Percentiles rank a stretch among this genome's conserved stretches.
These are phyloP conservation scores for Alternaria gansuensis DNA, from an alignment of 2,329 filamentous ascomycete species.

Conservation along the genomic window DNA sequence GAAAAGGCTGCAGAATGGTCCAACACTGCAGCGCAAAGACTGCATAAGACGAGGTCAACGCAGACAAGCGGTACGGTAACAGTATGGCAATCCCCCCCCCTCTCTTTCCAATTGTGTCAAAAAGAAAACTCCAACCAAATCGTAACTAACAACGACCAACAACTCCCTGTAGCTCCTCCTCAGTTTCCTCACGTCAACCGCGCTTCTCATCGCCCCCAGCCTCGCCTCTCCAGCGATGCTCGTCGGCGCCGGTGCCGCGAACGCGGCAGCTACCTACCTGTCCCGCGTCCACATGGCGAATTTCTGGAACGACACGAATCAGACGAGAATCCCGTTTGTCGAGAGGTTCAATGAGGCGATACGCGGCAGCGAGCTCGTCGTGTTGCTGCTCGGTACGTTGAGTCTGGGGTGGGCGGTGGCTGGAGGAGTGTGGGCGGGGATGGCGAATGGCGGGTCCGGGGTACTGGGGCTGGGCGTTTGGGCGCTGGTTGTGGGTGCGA, in stretches of 20 bases:
- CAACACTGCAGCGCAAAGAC: constrained; percentile 41
- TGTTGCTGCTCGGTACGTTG: constrained; percentile 35
- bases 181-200: constrained; percentile 29
- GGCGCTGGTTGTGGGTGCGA: constrained; percentile 11
- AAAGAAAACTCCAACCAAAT: not conserved
- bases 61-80: constrained; percentile 46
- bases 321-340: constrained; percentile 48
- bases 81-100: constrained; percentile 28
- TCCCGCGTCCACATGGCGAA: constrained; percentile 41
- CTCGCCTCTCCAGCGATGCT: constrained; percentile 16
- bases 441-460: constrained; percentile 18
- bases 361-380: constrained; percentile 42
- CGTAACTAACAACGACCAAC: not conserved
- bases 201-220: constrained; percentile 29
- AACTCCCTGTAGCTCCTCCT: constrained; percentile 2
- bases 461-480: constrained; percentile 18
- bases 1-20: constrained; percentile 53
- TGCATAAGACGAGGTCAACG: constrained; percentile 50
- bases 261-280: constrained; percentile 23
- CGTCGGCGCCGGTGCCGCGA: constrained; percentile 21
- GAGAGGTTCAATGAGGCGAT: constrained; percentile 52
- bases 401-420: constrained; percentile 33
- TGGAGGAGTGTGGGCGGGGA: constrained; percentile 29
- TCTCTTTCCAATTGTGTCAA: not conserved
- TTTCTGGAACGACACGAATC: constrained; percentile 48